Conservation (phyloP, 1,139 yeast species). For the Groenewaldozyma sp. region DNA sequence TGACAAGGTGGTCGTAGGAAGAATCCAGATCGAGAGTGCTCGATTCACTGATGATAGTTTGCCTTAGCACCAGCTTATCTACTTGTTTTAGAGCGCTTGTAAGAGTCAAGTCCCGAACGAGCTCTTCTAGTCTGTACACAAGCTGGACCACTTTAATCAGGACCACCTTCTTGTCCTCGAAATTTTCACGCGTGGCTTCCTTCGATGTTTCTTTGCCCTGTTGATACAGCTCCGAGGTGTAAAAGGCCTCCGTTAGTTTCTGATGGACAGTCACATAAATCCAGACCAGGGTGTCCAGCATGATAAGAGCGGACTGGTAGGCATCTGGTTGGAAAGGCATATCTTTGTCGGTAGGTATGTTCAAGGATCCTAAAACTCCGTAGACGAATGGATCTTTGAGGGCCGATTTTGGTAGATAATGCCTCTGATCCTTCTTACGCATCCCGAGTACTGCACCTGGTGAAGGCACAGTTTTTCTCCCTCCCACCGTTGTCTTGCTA, state of each 20-base stretch:
- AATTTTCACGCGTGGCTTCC: neutral
- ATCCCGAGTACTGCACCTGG: neutral
- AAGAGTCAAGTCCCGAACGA: neutral
- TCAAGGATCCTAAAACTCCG: constrained; percentile 7
- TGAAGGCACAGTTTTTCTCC: neutral
- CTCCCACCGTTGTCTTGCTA: no score
- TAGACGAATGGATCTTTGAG: constrained; percentile 8
- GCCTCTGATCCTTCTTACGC: constrained; percentile 1
- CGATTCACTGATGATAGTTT: neutral
- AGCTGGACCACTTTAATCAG: neutral
- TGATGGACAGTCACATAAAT: constrained; percentile 7
- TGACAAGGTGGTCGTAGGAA: no score
- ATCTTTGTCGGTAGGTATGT: constrained; percentile 10
- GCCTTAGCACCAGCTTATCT: neutral
- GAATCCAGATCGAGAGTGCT: no score
- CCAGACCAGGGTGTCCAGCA: constrained; percentile 12
- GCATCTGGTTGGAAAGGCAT: constrained; percentile 14
- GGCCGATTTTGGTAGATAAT: constrained; percentile 7
- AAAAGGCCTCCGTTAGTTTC: neutral
- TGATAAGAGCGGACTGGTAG: constrained; percentile 12
- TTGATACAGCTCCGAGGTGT: no score
- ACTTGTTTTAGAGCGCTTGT: constrained; percentile 1
- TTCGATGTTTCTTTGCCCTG: neutral
- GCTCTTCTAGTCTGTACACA: neutral
- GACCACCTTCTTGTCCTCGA: neutral